Evolutionary conservation across 1,284 basidiomycete species (phyloP), one percentile per base, ranked within the genome.

Genomic region (Ceratobasidium sp.): DNA sequence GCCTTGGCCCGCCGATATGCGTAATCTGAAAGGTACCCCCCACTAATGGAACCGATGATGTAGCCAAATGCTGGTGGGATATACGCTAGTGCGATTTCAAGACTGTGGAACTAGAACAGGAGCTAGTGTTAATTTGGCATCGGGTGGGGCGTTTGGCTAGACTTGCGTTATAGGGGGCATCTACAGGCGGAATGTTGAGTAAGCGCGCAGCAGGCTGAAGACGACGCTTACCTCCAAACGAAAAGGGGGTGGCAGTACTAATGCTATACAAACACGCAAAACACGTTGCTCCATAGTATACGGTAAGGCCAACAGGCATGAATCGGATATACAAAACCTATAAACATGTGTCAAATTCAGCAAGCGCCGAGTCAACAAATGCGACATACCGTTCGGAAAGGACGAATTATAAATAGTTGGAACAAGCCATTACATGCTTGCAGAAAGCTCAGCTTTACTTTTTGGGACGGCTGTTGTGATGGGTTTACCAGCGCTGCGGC

Each of bases 261-360:
- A 74, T 66, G 36, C 59, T 67, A 63, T 74, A 75, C 18, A 74
- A 38, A 21, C 73, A 75, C 14, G 62, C 73, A 51, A 75, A 75
- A 66, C 75, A 75, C 46, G 73, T 56, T n/a, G 73, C 53, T 25
- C 72, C 58, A 64, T 74, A 74, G 6, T 74, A 67, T n/a, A 72
- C 61, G 11, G 75, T 66, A 33, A 75, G 69, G 3, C 72, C 73
- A 23, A 75, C 72, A 23, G 75, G 73, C 2, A 74, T 63, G 49
- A 73, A 74, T 46, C 54, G 38, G 30, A 75, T 58, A 56, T 73
- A 72, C 21, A 56, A 8, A 33, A 75, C 40, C 71, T 64, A 33
- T 54, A 58, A 36, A 25, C 21, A 30, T 54, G 53, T 28, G 25
- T 28, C 12, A 53, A 30, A 11, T 28, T 14, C 33, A 7, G 12